Evolutionary conservation across 106 monocot genomes (phyloP), one percentile per base, ranked within the genome.

Genomic region (Dendrobium nobile): DNA sequence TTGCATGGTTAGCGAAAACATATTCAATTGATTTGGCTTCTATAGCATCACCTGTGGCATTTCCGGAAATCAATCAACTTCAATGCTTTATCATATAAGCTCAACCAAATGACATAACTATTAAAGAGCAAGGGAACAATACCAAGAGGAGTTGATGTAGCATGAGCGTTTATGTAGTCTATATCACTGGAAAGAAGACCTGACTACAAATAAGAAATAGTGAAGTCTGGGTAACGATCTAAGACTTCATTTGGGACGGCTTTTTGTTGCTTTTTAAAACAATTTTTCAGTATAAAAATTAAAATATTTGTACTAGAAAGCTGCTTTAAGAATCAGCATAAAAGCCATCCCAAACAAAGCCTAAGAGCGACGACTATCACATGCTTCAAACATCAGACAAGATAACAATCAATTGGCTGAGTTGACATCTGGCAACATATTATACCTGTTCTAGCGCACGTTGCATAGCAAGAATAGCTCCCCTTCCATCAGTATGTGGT

Each of bases 161-260:
- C 98, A 92, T 99, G 98, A 78, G 98, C 95, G 87, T 99, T 99
- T 80, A 99, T 64, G 75, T 99, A 95, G 78, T 93, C 95, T 45
- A 99, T 85, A 87, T 99, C 87, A 81, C 83, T 83, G 61, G 92
- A 84, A 86, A 70, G 79, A 87, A 98, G 85, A 51, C 97, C 97
- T 76, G 94, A 94, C 97, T 98, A 79, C 80, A 86, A 11, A 54
- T 20, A 9, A 59, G 16, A 74, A 74, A 44, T 9, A 22, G 37
- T 13, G 7, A 47, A 9, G 45, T 28, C 27, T 67, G 26, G 67
- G 67, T 10, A 67, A 67, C 9, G 8, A 67, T 67, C 27, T 10
- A 19, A 67, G 58, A 1, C 31, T 31, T 31, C 31, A 1, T 31
- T 31, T 31, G 31, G 31, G 31, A 31, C 1, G 1, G 31, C 31